Base-by-base conservation (phyloP, 1,284 basidiomycete species). In the Porodaedalea pini region DNA sequence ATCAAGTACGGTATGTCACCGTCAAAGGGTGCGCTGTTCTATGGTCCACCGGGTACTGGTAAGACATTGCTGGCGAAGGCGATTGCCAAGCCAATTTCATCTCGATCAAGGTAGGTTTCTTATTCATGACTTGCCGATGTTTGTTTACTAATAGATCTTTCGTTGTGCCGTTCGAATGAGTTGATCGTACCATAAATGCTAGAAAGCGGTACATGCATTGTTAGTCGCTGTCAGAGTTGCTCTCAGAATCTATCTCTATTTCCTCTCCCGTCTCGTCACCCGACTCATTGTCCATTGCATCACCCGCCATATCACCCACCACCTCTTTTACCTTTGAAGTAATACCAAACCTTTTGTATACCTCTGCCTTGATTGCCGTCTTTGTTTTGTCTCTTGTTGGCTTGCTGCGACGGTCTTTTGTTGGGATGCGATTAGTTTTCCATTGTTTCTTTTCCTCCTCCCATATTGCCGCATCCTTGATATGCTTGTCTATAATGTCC, bases 1-100 rank as follows among this genome's bases (percentile, higher is more conserved):
- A 83, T 98, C 88, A 98, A 99, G 80, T 98, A 98, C 68, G 97
- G 97, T 64, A 97, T 99, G 92, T 94, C 94, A 39, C 95, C 96
- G 3, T 96, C 94, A 37, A 98, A 98, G 80, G 96, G 94, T 83
- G 95, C 98, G 51, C 77, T 96, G 68, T 98, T 98, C 81, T 94
- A 95, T 72, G 94, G 94, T 49, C 94, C 94, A 67, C 94, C 94
- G 62, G 94, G 94, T 82, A 96, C 93, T 60, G 93, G 93, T 88
- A 95, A 95, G 79, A 96, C 94, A 39, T 72, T 96, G 62, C 81
- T 96, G 59, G 94, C 94, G 58, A 97, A 97, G 78, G 94, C 94
- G 51, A 98, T 99, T 98, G 95, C 72, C 94, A 98, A 73, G 96
- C 96, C 75, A 99, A 99, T 80, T 96, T 96, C 66, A 94, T 96